Percentiles rank a stretch among this genome's conserved stretches.
Conservation (phyloP, 2,329 filamentous ascomycete genomes). For the Dryadomyces sulphureus region DNA sequence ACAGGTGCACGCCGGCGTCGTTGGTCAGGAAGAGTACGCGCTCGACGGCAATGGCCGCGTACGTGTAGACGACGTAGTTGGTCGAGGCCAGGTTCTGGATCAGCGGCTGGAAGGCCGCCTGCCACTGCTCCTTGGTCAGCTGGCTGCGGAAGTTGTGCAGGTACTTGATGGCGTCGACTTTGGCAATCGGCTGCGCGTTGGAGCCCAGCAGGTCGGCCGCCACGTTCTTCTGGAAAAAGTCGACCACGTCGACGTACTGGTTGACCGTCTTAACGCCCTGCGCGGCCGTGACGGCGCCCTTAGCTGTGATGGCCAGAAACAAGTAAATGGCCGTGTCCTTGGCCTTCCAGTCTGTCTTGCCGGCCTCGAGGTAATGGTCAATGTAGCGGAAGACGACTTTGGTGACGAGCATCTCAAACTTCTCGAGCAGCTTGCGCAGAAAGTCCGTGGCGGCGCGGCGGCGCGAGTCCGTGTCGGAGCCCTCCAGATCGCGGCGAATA, state of each 20-base stretch:
- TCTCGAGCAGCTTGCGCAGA: slow-evolving; percentile 72
- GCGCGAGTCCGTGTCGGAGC: slow-evolving; percentile 88
- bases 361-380: slow-evolving; percentile 68
- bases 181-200: slow-evolving; percentile 67
- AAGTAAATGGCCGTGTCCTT: slow-evolving; percentile 98
- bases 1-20: slow-evolving; percentile 60
- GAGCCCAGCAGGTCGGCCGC: slow-evolving; percentile 71
- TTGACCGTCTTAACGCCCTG: slow-evolving; percentile 90
- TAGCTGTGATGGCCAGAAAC: slow-evolving; percentile 85
- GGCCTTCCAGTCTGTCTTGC: slow-evolving; percentile 79
- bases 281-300: slow-evolving; percentile 71
- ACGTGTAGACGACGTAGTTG: slow-evolving; percentile 96
- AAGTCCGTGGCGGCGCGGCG: slow-evolving; percentile 91
- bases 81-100: slow-evolving; percentile 80
- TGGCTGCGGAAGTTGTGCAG: slow-evolving; percentile 95
- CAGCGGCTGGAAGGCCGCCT: slow-evolving; percentile 72
- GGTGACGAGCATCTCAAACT: slow-evolving; percentile 76
- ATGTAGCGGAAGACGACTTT: slow-evolving; percentile 79
- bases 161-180: slow-evolving; percentile 97
- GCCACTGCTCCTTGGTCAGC: slow-evolving; percentile 83
- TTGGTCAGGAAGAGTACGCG: slow-evolving; percentile 74
- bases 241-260: slow-evolving; percentile 70
- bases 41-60: slow-evolving; percentile 93
- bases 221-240: slow-evolving; percentile 90
- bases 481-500: slow-evolving; percentile 86